Evolutionary conservation across 441 rosid genomes (phyloP).

Genomic region (Hypseocharis bilobata): DNA sequence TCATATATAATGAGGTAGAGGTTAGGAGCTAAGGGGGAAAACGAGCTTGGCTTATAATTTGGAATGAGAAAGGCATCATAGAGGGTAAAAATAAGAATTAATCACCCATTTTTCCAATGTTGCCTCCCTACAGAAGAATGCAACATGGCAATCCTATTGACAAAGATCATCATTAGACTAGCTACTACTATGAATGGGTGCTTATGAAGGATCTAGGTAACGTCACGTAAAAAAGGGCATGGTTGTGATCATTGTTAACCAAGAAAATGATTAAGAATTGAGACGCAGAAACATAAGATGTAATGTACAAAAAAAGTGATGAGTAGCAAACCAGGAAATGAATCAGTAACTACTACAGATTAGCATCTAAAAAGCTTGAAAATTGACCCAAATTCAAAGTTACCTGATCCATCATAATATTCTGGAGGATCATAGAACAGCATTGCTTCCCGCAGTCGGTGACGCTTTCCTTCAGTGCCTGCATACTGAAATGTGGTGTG

Average conservation of each 20-base stretch:
- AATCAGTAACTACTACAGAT: neutral
- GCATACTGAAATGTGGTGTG: slow-evolving; percentile 98
- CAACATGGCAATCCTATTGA: too few species aligned
- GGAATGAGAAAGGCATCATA: neutral
- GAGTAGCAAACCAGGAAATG: neutral
- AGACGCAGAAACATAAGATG: too few species aligned
- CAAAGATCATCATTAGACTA: too few species aligned
- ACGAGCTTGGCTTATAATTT: neutral
- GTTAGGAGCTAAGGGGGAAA: neutral
- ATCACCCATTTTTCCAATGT: too few species aligned
- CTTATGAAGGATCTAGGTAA: neutral
- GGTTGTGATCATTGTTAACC: neutral
- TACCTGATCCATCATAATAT: slow-evolving; percentile 79
- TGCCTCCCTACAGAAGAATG: too few species aligned
- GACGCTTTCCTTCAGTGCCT: slow-evolving; percentile 97
- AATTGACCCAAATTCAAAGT: slow-evolving; percentile 8
- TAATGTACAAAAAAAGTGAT: neutral
- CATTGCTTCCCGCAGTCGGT: slow-evolving; percentile 85
- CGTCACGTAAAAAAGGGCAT: neutral
- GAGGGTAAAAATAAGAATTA: neutral
- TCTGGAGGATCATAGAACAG: slow-evolving; percentile 84
- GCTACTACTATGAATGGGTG: too few species aligned
- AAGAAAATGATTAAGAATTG: neutral
- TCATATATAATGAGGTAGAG: neutral
- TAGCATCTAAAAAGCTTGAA: neutral